phyloP scores from a whole-genome alignment of 176 grass and related monocot species.

The Eragrostis nindensis region DNA sequence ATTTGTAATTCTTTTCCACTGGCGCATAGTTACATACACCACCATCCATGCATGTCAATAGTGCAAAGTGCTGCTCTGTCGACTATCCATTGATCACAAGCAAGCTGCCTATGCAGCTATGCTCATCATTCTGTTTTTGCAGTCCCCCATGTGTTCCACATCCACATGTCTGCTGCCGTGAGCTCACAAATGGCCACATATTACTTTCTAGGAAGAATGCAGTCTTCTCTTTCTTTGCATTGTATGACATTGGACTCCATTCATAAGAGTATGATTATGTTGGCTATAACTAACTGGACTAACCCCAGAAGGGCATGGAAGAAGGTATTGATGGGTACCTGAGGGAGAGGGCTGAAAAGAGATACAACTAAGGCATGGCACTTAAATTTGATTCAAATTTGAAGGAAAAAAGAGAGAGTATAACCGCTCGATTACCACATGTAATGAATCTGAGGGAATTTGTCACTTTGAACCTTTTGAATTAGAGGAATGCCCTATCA shows the following conservation, averaged over 20 bases:
- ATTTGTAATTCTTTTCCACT: neutral
- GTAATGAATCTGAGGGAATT: neutral
- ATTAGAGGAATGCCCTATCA: neutral
- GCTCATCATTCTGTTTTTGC: neutral
- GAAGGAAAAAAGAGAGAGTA: neutral
- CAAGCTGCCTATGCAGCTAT: neutral
- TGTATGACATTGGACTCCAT: neutral
- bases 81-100: neutral
- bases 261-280: neutral
- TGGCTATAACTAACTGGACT: neutral
- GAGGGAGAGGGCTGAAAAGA: neutral
- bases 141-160: neutral
- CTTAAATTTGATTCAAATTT: conserved; percentile 6
- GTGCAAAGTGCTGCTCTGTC: neutral
- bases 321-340: neutral
- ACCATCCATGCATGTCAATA: neutral
- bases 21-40: too few species aligned
- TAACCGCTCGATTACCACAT: neutral
- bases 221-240: neutral
- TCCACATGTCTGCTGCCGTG: neutral
- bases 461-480: neutral
- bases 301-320: neutral
- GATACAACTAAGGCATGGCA: neutral
- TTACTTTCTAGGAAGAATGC: neutral
- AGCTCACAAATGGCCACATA: neutral